These are phyloP conservation scores for Jaenimonas drosophilae DNA, from an alignment of 208 protist genomes.

Conservation along the genomic window DNA sequence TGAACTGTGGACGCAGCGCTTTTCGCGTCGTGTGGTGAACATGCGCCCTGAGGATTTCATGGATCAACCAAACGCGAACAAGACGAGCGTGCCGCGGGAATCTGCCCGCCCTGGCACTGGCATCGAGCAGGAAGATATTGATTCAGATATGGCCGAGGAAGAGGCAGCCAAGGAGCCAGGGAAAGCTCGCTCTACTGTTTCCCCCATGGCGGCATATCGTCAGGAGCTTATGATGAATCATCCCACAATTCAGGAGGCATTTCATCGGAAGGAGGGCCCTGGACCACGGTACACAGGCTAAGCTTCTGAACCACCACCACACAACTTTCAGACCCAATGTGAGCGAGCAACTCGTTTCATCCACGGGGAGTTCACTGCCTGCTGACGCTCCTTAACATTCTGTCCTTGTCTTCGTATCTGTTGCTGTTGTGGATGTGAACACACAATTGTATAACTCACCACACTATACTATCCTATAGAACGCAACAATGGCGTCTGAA, in stretches of 20 bases:
- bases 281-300: conserved; percentile 76
- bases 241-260: conserved; percentile 50
- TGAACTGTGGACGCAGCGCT: conserved; percentile 66
- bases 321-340: too few relatives aligned
- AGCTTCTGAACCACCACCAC: too few relatives aligned
- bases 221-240: conserved; percentile 62
- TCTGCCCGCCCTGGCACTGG: conserved; percentile 40
- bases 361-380: too few relatives aligned
- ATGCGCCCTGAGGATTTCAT: conserved; percentile 54
- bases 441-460: too few relatives aligned
- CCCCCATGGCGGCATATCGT: conserved; percentile 35
- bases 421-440: too few relatives aligned
- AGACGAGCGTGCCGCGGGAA: conserved; percentile 5
- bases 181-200: too few relatives aligned
- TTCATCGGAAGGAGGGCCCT: conserved; percentile 23
- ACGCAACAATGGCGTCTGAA: not conserved
- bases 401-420: too few relatives aligned
- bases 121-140: conserved; percentile 52
- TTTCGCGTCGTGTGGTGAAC: conserved; percentile 30
- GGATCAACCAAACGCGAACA: conserved; percentile 6
- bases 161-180: too few relatives aligned
- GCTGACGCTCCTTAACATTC: too few relatives aligned
- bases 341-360: too few relatives aligned
- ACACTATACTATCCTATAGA: too few relatives aligned
- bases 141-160: conserved; percentile 20